Conservation (phyloP, 805 yeast species). For the Saccharomyces mikatae region DNA sequence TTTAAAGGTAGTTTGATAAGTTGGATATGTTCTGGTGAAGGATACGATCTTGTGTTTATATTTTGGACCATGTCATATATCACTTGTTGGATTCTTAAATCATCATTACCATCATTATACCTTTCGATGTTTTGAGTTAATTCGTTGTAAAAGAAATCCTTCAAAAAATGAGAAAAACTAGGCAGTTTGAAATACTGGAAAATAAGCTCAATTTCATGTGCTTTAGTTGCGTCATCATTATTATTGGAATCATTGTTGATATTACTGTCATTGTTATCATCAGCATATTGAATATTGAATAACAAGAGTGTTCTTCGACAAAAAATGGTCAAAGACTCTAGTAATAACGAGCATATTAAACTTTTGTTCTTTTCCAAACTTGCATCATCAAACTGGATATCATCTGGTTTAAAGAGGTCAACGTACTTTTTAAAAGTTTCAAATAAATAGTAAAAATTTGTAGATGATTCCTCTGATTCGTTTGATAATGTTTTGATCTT, state of each 20-base stretch:
- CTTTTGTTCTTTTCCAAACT: not conserved
- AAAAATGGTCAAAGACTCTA: slow-evolving; percentile 13
- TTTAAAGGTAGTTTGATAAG: slow-evolving; percentile 58
- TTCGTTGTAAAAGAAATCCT: slow-evolving; percentile 4
- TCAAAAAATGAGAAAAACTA: slow-evolving; percentile 9
- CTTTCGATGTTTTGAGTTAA: not conserved
- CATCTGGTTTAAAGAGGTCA: not conserved
- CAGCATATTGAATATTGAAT: not conserved
- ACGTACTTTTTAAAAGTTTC: slow-evolving; percentile 3
- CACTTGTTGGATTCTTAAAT: not conserved
- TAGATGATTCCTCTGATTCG: not conserved
- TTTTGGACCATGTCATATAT: not conserved
- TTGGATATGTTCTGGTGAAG: slow-evolving; percentile 44
- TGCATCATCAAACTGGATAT: not conserved
- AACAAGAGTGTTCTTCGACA: slow-evolving; percentile 13
- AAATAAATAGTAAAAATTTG: not conserved
- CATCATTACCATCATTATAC: not conserved
- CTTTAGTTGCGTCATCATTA: not conserved
- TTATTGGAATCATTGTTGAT: not conserved
- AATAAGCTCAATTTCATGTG: not conserved
- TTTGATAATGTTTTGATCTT: not conserved
- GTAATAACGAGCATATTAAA: slow-evolving; percentile 7
- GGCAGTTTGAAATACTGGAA: not conserved
- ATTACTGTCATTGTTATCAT: not conserved
- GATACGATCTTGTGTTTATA: not conserved